Percentiles rank a stretch among this genome's conserved stretches.
These are phyloP conservation scores for Daldinia decipiens DNA, from an alignment of 495 filamentous ascomycete genomes.

Conservation along the genomic window DNA sequence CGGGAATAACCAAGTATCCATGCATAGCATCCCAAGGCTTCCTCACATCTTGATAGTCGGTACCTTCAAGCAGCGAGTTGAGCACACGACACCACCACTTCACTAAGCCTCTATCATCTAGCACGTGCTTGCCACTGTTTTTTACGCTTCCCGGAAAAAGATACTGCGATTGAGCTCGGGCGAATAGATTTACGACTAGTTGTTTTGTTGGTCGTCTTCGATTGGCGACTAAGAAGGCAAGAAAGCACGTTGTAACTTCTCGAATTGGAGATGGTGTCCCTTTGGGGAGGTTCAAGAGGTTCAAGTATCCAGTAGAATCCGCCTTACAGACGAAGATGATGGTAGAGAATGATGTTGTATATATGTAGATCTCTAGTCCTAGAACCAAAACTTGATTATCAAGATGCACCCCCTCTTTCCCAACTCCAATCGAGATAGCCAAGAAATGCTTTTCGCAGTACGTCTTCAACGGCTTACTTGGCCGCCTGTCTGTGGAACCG, in stretches of 20 bases:
- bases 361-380: constrained; percentile 70
- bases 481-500: constrained; percentile 29
- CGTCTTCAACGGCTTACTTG: constrained; percentile 61
- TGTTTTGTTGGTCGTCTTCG: constrained; percentile 73
- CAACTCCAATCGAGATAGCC: constrained; percentile 68
- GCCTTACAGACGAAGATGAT: constrained; percentile 97
- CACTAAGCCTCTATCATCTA: constrained; percentile 88
- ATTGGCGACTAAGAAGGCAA: constrained; percentile 75
- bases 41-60: constrained; percentile 43
- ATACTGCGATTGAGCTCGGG: constrained; percentile 91
- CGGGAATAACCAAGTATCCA: constrained; percentile 88
- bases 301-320: constrained; percentile 90
- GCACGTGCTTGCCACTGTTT: constrained; percentile 87
- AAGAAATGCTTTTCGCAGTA: constrained; percentile 92
- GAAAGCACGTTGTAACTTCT: constrained; percentile 76
- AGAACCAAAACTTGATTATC: constrained; percentile 55
- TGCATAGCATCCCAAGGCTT: constrained; percentile 56
- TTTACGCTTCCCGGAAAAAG: constrained; percentile 91
- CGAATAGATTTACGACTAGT: constrained; percentile 89
- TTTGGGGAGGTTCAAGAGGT: constrained; percentile 67
- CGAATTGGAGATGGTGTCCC: constrained; percentile 77
- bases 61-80: constrained; percentile 73
- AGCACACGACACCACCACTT: constrained; percentile 94
- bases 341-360: constrained; percentile 78
- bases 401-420: constrained; percentile 10